A percentile compares a stretch with the other conserved stretches of the same genome.
Conservation (phyloP, 345 rosid genomes). For the Euclidium syriacum region DNA sequence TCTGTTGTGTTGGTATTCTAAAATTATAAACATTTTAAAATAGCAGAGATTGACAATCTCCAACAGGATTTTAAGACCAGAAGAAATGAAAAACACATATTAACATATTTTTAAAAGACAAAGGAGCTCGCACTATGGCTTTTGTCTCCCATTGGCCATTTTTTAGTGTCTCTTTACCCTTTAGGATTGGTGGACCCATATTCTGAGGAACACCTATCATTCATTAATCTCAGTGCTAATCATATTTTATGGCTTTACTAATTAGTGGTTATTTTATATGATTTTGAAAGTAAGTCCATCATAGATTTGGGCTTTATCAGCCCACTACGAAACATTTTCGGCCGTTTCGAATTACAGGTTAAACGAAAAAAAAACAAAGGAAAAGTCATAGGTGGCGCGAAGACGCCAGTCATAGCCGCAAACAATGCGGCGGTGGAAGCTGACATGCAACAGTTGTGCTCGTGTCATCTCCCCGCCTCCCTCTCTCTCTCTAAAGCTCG, state of each 20-base stretch:
- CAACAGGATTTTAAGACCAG: neutral
- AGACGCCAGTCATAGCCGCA: slow-evolving; percentile 19
- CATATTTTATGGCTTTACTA: neutral
- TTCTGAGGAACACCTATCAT: slow-evolving; percentile 17
- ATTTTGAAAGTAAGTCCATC: neutral
- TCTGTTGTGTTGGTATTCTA: neutral
- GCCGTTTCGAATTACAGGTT: neutral
- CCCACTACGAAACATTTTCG: neutral
- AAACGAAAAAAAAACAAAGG: neutral
- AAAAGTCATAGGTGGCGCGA: slow-evolving; percentile 28
- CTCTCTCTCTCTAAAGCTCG: slow-evolving; percentile 1
- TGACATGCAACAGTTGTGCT: slow-evolving; percentile 10
- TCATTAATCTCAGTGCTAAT: slow-evolving; percentile 24
- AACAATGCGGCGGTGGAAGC: slow-evolving; percentile 30
- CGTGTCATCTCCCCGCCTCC: slow-evolving; percentile 22
- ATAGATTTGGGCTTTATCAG: neutral
- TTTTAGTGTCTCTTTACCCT: slow-evolving; percentile 9
- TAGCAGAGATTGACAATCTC: neutral
- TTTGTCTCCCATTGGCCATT: slow-evolving; percentile 30
- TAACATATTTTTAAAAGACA: slow-evolving; percentile 6
- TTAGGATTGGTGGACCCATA: slow-evolving; percentile 11
- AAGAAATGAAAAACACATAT: neutral
- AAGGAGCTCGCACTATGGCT: slow-evolving; percentile 19
- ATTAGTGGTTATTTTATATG: neutral
- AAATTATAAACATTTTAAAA: neutral